Evolutionary conservation across 768 basidiomycete genomes (phyloP), one percentile per base, ranked within the genome.

Genomic region (Austroboletus eburneus): DNA sequence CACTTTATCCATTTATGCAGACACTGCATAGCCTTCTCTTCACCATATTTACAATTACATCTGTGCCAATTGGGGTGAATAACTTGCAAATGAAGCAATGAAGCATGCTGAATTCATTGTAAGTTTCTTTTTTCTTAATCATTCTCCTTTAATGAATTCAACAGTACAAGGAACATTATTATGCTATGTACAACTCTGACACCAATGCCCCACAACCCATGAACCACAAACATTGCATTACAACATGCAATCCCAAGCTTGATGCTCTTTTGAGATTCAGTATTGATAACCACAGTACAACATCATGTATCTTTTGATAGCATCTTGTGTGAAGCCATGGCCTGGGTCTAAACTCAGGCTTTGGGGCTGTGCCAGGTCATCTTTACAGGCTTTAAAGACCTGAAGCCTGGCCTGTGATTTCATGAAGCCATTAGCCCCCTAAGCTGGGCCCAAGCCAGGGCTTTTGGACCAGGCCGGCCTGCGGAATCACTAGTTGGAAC

Each of bases 21-120:
- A n/a, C n/a, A n/a, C n/a, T n/a, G n/a, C n/a, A n/a, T n/a, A n/a
- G n/a, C n/a, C n/a, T n/a, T n/a, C n/a, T 38, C 37, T 20, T 14
- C 35, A 50, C 34, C 45, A 48, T 33, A 38, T 42, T 13, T 36
- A 47, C 4, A 1, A 50, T 14, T 50, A 50, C 16, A 48, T 48
- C 37, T 7, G 2, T 43, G 32, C 29, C 30, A 48, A 39, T 34
- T 48, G 37, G 42, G 24, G 45, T 2, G 3, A 50, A 39, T 18
- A 32, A 8, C 45, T 42, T 23, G 18, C 36, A 18, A 39, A 24
- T 5, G 12, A 50, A 42, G 44, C 35, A 21, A 33, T 7, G 1
- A 16, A 39, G 10, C 41, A 42, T 4, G 14, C 29, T 4, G n/a
- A 50, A 33, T 10, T 20, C 2, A 49, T 45, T 35, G 25, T 49